Percentiles rank a stretch among this genome's conserved stretches.
Conservation (phyloP, 2,329 filamentous ascomycete genomes). For the Claviceps pazoutovae region DNA sequence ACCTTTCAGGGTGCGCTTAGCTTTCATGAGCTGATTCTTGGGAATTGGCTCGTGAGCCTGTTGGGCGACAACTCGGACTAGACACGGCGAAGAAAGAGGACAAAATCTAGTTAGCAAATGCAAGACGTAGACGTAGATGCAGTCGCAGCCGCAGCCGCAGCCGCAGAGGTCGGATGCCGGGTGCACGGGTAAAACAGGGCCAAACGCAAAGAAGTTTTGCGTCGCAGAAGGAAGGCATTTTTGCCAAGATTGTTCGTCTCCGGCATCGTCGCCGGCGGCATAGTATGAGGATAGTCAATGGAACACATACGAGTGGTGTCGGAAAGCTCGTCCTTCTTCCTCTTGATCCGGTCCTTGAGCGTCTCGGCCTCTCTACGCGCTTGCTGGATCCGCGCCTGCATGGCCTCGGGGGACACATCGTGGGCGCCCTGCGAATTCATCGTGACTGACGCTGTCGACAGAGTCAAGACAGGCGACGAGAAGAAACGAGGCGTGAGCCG, state of each 20-base stretch:
- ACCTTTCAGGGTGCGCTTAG: constrained; percentile 90
- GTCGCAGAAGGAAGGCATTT: not conserved
- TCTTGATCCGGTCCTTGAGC: constrained; percentile 96
- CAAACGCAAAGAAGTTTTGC: not conserved
- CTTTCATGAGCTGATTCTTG: constrained; percentile 87
- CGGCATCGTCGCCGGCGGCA: too few relatives aligned
- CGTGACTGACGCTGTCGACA: constrained; percentile 14
- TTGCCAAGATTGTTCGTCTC: not conserved
- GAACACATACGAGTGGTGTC: constrained; percentile 81
- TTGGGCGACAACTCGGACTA: constrained; percentile 85
- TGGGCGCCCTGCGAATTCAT: constrained; percentile 45
- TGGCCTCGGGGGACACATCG: constrained; percentile 58
- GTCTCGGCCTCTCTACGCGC: constrained; percentile 96
- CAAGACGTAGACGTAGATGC: not conserved
- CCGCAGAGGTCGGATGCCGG: too few relatives aligned
- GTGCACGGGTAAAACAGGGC: not conserved
- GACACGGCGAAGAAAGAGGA: constrained; percentile 4
- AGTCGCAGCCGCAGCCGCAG: too few relatives aligned
- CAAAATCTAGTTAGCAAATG: constrained; percentile 11
- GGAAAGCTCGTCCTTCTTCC: constrained; percentile 98
- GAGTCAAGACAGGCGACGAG: constrained; percentile 4
- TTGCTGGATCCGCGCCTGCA: constrained; percentile 86
- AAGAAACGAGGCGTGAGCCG: not conserved
- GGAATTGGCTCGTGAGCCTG: constrained; percentile 86
- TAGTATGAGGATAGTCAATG: constrained; percentile 4